Evolutionary conservation across 1,284 basidiomycete species (phyloP).

Genomic region (Fomitopsis betulina): DNA sequence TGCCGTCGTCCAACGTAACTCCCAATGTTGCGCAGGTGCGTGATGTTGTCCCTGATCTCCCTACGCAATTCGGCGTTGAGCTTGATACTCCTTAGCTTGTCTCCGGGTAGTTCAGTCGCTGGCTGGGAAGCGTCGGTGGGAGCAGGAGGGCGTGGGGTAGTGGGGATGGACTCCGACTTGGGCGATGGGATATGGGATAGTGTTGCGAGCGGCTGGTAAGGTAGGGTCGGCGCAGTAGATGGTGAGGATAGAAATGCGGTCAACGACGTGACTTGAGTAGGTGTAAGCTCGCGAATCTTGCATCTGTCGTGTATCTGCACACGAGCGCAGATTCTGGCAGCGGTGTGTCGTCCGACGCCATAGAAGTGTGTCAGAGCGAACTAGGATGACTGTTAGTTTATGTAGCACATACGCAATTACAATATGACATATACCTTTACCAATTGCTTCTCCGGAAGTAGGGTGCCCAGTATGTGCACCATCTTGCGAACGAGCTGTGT

Average conservation of each 20-base stretch:
- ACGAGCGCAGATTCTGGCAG: constrained; percentile 81
- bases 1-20: constrained; percentile 85
- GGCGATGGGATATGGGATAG: constrained; percentile 45
- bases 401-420: neutral
- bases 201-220: constrained; percentile 58
- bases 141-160: constrained; percentile 3
- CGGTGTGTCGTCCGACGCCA: constrained; percentile 72
- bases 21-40: constrained; percentile 86
- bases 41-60: constrained; percentile 82
- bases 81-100: constrained; percentile 68
- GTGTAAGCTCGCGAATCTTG: constrained; percentile 72
- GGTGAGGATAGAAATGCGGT: constrained; percentile 89
- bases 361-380: constrained; percentile 83
- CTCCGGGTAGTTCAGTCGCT: constrained; percentile 25
- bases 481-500: constrained; percentile 29
- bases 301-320: constrained; percentile 82
- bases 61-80: constrained; percentile 81
- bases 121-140: neutral
- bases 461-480: constrained; percentile 77
- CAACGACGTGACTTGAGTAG: constrained; percentile 77
- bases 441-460: constrained; percentile 63
- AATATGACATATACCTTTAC: constrained; percentile 48
- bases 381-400: constrained; percentile 35
- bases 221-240: constrained; percentile 56
- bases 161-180: constrained; percentile 39